A percentile compares a stretch with the other conserved stretches of the same genome.
phyloP scores from a whole-genome alignment of 1,284 basidiomycete species.

The Puccinia triticina region DNA sequence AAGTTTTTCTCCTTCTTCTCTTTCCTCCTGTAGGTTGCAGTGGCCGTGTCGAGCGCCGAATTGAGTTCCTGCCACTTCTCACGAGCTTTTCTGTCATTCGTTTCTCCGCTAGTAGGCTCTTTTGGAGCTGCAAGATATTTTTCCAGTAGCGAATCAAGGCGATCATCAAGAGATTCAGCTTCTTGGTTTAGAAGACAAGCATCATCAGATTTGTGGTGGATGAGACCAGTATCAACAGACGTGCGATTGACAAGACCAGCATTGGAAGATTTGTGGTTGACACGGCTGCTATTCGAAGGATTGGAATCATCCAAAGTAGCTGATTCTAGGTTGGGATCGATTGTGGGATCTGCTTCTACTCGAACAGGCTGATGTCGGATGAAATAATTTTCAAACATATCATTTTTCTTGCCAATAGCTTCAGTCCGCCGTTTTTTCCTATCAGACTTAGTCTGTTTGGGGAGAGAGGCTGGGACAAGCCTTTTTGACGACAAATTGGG shows the following conservation, averaged over 20 bases:
- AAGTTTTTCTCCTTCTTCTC: constrained; percentile 3
- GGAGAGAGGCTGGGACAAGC: neutral
- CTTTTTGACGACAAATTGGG: neutral
- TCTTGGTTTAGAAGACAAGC: neutral
- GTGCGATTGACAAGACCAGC: too few relatives aligned
- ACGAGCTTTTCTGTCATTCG: neutral
- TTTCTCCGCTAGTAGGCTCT: neutral
- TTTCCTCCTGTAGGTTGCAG: neutral
- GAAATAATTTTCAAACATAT: constrained; percentile 1
- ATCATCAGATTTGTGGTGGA: neutral
- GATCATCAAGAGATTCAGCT: neutral
- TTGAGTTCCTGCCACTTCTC: neutral
- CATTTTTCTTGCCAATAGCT: neutral
- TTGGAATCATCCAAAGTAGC: too few relatives aligned
- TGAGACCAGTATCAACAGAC: neutral
- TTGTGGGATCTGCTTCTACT: neutral
- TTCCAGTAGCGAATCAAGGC: neutral
- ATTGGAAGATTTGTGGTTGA: too few relatives aligned
- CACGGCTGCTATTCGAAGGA: too few relatives aligned
- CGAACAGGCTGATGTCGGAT: neutral
- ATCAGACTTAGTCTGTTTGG: constrained; percentile 2
- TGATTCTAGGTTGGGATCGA: constrained; percentile 6
- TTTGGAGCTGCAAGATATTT: neutral
- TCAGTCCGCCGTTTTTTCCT: neutral
- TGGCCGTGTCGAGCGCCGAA: neutral